A percentile compares a stretch with the other conserved stretches of the same genome.
Conservation (phyloP, 2,329 filamentous ascomycete genomes). For the Elsinoe ampelina region DNA sequence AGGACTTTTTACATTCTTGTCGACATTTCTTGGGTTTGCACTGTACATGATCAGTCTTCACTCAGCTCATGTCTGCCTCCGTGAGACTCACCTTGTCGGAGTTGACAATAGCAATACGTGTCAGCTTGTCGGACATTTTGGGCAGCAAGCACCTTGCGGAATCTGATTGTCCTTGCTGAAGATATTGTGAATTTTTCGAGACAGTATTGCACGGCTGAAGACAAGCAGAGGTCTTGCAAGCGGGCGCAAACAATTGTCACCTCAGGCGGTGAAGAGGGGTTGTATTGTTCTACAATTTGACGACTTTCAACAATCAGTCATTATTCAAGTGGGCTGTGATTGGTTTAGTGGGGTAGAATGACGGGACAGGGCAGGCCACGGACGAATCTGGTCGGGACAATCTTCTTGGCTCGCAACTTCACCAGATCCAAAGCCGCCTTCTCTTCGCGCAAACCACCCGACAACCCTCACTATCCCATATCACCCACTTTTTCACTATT, state of each 20-base stretch:
- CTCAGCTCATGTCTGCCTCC: slow-evolving; percentile 17
- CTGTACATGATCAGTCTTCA: slow-evolving; percentile 35
- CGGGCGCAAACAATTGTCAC: not conserved
- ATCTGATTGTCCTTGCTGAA: not conserved
- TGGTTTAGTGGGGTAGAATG: slow-evolving; percentile 2
- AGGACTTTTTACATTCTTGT: slow-evolving; percentile 98
- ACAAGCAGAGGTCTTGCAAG: not conserved
- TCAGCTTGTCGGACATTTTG: slow-evolving; percentile 86
- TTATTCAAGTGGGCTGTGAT: not conserved
- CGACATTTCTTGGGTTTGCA: slow-evolving; percentile 97
- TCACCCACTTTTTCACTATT: not conserved
- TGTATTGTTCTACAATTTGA: not conserved
- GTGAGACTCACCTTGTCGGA: slow-evolving; percentile 70
- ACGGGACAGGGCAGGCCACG: too few relatives aligned
- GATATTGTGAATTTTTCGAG: not conserved
- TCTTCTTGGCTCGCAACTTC: not conserved
- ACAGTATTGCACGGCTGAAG: not conserved
- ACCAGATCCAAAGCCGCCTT: slow-evolving; percentile 6
- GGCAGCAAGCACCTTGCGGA: slow-evolving; percentile 15
- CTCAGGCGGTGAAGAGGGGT: slow-evolving; percentile 1
- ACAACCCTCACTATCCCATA: not conserved
- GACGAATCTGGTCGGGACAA: not conserved
- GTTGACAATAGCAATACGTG: slow-evolving; percentile 98
- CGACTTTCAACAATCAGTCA: not conserved
- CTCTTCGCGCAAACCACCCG: slow-evolving; percentile 7